Base-by-base conservation (phyloP, 2,329 filamentous ascomycete species). In the Colletotrichum magnum region DNA sequence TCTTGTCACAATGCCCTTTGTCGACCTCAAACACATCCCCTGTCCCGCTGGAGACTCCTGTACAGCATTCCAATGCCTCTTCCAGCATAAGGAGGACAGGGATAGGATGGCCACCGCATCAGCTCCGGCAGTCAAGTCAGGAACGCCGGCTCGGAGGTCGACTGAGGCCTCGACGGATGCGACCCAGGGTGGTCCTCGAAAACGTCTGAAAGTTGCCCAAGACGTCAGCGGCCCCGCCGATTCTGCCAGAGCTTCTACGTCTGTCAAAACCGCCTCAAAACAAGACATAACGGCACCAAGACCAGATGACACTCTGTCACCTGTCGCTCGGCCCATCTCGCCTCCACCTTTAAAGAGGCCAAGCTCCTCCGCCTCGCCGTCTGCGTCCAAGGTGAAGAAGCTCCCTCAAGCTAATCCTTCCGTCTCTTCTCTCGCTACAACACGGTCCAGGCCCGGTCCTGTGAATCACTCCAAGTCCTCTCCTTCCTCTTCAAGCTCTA, bases 51-150 rank as follows among this genome's bases (percentile, higher is more conserved):
- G 85, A 58, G 78, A 81, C 54, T 77, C 69, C 2, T 87, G 85
- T 73, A 84, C 81, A 9, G 84, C 85, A 16, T 86, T 85, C 72
- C 79, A 83, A 69, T 87, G 85, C 72, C 80, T 87, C 47, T 87
- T 87, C 72, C 82, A 83, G 32, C 84, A 87, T 72, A 76, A 77
- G 41, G 75, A 73, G 21, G 81, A 85, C 36, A 75, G 75, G 15
- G 58, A 74, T 63, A 57, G 48, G 62, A 57, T 69, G 67, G 67
- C 70, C 15, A 69, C 65, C 54, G 45, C 68, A 28, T 61, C 65
- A 9, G 56, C 54, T 51, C 66, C 64, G 45, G 45, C 57, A 52
- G 39, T 58, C 28, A 70, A 60, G 43, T 32, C 56, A 64, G 68
- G 56, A 62, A 72, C 64, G 43, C 59, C 58, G 41, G 57, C 26